Evolutionary conservation across 2,329 filamentous ascomycete species (phyloP).

Genomic region (Claviceps digitariae): DNA sequence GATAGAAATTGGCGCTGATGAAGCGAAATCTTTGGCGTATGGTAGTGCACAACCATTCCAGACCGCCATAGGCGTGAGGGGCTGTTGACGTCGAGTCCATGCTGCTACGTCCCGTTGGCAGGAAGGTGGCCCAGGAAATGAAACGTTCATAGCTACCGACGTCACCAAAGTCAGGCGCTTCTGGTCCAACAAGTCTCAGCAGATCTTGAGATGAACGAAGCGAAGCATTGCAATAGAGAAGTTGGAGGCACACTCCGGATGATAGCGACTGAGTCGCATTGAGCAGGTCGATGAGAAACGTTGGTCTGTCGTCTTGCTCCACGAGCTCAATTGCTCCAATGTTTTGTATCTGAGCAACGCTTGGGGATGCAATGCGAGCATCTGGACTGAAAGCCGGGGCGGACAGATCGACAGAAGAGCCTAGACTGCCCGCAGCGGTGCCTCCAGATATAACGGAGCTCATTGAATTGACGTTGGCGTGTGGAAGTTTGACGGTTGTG

Average conservation of each 20-base stretch:
- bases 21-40: conserved; percentile 55
- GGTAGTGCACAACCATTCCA: conserved; percentile 58
- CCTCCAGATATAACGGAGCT: conserved; percentile 35
- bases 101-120: conserved; percentile 36
- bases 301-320: conserved; percentile 63
- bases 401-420: conserved; percentile 40
- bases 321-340: conserved; percentile 59
- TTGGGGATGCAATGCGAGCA: conserved; percentile 29
- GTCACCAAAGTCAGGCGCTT: conserved; percentile 27
- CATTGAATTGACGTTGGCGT: conserved; percentile 35
- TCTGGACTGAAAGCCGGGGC: conserved; percentile 40
- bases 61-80: conserved; percentile 47
- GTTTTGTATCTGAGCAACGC: conserved; percentile 37
- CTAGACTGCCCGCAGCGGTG: conserved; percentile 38
- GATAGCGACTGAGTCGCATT: conserved; percentile 38
- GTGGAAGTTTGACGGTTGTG: conserved; percentile 41
- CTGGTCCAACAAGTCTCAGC: conserved; percentile 41
- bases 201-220: conserved; percentile 44
- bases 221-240: conserved; percentile 56
- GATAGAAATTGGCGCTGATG: conserved; percentile 41
- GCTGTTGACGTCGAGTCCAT: conserved; percentile 35
- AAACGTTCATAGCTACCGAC: conserved; percentile 45
- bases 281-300: conserved; percentile 58
- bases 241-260: conserved; percentile 37
- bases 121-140: conserved; percentile 53